phyloP scores from a whole-genome alignment of 768 basidiomycete genomes.

The Trametes meyenii region DNA sequence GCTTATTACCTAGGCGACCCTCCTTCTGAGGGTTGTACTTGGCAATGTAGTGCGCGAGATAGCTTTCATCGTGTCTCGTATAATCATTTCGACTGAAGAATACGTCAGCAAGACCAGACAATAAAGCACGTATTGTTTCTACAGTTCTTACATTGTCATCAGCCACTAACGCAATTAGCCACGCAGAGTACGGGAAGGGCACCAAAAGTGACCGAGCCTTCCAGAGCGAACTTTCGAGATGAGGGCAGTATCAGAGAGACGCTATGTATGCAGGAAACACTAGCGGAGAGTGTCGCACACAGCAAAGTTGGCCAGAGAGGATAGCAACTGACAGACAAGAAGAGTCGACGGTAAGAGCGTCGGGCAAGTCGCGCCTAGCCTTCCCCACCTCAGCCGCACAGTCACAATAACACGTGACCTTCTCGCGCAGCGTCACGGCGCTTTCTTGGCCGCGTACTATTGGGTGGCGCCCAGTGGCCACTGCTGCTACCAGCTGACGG shows the following conservation, averaged over 20 bases:
- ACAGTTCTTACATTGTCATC: background rate
- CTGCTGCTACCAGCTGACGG: background rate
- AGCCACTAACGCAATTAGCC: no score
- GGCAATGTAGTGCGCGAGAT: constrained; percentile 29
- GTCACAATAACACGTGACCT: background rate
- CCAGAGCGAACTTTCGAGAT: no score
- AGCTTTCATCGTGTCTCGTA: constrained; percentile 21
- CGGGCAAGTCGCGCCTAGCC: background rate
- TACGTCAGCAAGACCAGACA: background rate
- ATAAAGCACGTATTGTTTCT: background rate
- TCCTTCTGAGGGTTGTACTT: constrained; percentile 22
- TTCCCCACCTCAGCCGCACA: background rate
- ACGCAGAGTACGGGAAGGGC: no score
- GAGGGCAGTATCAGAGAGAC: no score
- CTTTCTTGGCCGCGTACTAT: background rate
- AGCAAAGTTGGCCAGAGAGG: background rate
- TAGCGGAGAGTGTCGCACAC: background rate
- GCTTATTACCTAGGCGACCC: constrained; percentile 24
- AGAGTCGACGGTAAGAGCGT: background rate
- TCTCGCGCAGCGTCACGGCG: background rate
- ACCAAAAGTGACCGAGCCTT: no score
- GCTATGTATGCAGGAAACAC: no score
- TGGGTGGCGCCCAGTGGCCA: no score
- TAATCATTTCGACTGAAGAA: constrained; percentile 11
- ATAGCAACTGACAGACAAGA: background rate